phyloP scores from a whole-genome alignment of 2,329 filamentous ascomycete species.

The Ceratocystis papillata region DNA sequence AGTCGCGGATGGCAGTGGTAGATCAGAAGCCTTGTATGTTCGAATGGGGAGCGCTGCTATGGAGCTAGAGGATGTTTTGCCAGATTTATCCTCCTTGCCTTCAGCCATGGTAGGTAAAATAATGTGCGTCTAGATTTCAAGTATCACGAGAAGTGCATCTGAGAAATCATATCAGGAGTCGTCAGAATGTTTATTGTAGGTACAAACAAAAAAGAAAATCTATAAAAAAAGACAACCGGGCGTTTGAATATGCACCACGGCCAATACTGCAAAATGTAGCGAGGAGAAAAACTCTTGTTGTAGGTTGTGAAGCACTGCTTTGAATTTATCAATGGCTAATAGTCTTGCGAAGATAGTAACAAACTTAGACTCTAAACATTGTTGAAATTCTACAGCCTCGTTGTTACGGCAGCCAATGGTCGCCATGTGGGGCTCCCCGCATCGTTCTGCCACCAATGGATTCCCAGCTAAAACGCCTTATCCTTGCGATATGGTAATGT shows the following conservation, averaged over 20 bases:
- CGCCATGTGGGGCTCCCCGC: background rate
- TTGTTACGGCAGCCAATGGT: background rate
- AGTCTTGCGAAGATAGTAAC: no score
- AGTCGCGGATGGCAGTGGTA: slow-evolving; percentile 63
- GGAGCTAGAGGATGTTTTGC: background rate
- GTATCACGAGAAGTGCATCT: no score
- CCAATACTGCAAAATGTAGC: background rate
- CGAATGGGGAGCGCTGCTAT: slow-evolving; percentile 26
- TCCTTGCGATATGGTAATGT: background rate
- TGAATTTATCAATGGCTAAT: no score
- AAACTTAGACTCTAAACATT: background rate
- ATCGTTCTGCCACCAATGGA: slow-evolving; percentile 7
- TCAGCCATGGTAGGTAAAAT: slow-evolving; percentile 4
- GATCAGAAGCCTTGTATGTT: slow-evolving; percentile 62
- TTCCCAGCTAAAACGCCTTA: slow-evolving; percentile 5
- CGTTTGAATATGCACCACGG: background rate
- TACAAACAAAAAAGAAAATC: no score
- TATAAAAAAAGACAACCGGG: background rate
- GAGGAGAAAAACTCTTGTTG: background rate
- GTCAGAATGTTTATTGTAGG: background rate
- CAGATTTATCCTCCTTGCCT: background rate
- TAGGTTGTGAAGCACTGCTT: no score
- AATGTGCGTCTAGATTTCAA: background rate
- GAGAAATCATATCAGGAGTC: slow-evolving; percentile 9
- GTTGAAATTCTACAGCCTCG: slow-evolving; percentile 5